Conservation (phyloP, 441 rosid species). For the Pelargonium myrrhifolium region DNA sequence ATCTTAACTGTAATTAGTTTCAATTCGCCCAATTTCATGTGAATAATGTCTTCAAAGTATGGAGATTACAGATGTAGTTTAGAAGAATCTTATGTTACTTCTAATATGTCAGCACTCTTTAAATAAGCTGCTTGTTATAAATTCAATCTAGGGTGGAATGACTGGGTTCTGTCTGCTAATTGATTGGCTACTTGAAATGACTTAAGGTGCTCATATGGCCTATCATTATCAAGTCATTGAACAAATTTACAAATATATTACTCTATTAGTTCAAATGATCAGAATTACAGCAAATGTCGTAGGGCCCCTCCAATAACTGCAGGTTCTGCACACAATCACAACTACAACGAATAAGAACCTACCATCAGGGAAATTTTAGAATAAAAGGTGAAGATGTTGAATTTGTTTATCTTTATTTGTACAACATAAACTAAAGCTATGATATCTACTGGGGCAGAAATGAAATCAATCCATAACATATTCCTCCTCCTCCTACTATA, state of each 20-base stretch:
- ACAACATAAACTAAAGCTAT: background rate
- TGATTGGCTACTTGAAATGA: background rate
- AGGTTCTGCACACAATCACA: background rate
- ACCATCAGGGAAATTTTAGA: conserved; percentile 1
- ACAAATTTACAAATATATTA: background rate
- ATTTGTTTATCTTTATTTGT: background rate
- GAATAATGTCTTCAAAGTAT: background rate
- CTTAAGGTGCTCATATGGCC: background rate
- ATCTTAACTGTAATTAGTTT: background rate
- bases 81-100: background rate
- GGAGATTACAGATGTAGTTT: background rate
- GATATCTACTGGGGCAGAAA: background rate
- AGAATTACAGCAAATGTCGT: background rate
- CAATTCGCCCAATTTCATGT: background rate
- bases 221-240: background rate
- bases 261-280: background rate
- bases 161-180: background rate
- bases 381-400: background rate
- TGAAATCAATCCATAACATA: background rate
- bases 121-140: background rate
- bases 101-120: background rate
- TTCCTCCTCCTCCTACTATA: background rate
- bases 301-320: background rate
- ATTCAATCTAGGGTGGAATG: background rate
- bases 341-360: background rate